Conservation (phyloP, 495 filamentous ascomycete species). For the Penicillium simplicissimum region DNA sequence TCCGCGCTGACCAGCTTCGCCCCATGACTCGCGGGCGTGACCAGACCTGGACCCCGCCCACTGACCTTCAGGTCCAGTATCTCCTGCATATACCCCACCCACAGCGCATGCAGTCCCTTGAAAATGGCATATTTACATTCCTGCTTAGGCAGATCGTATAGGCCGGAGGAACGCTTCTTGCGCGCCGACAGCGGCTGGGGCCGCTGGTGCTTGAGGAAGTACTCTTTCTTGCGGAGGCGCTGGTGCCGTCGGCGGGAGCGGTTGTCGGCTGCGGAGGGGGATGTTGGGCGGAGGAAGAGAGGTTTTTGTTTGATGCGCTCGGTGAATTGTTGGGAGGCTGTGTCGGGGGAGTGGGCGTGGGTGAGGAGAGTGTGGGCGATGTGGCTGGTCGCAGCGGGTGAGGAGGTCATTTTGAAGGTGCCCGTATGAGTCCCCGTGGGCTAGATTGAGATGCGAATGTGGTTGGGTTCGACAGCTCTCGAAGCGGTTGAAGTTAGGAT, state of each 20-base stretch:
- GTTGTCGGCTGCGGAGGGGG: constrained; percentile 60
- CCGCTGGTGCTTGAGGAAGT: constrained; percentile 59
- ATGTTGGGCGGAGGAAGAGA: constrained; percentile 73
- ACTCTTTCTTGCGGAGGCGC: constrained; percentile 55
- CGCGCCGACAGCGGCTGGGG: constrained; percentile 78
- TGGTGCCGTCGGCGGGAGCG: constrained; percentile 62
- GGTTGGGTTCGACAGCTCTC: constrained; percentile 3
- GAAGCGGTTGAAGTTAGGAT: constrained; percentile 3
- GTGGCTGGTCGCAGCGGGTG: constrained; percentile 39
- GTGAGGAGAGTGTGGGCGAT: constrained; percentile 68
- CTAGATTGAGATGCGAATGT: background rate
- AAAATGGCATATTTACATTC: constrained; percentile 76
- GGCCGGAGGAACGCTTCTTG: constrained; percentile 68
- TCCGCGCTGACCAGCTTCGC: constrained; percentile 79
- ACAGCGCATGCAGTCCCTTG: constrained; percentile 72
- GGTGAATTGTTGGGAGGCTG: constrained; percentile 67
- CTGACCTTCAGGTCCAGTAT: constrained; percentile 54
- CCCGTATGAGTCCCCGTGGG: background rate
- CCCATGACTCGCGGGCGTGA: constrained; percentile 54
- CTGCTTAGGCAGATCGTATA: constrained; percentile 71
- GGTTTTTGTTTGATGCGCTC: constrained; percentile 83
- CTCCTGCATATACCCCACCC: constrained; percentile 81
- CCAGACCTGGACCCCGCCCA: constrained; percentile 40
- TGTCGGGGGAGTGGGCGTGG: constrained; percentile 71
- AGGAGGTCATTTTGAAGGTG: constrained; percentile 26